phyloP scores from a whole-genome alignment of 1,139 yeast species.

The Taphrina sp. region DNA sequence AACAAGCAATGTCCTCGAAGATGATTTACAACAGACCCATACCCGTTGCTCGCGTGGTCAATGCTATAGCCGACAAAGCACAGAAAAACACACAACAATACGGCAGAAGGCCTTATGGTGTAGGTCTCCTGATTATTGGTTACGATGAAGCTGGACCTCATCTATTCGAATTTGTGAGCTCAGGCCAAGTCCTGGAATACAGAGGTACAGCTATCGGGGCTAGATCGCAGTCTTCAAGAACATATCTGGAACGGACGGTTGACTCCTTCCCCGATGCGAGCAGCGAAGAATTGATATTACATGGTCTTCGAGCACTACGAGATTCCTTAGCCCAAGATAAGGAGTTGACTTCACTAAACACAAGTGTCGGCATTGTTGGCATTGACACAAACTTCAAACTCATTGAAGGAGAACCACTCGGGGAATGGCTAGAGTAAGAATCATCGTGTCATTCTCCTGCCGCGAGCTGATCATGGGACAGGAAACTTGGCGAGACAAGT shows the following conservation, averaged over 20 bases:
- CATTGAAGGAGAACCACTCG: constrained; percentile 83
- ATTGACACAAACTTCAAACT: constrained; percentile 68
- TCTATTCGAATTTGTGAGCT: constrained; percentile 89
- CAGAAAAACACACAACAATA: constrained; percentile 94
- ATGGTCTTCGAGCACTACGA: constrained; percentile 86
- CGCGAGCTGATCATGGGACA: constrained; percentile 43
- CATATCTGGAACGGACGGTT: constrained; percentile 83
- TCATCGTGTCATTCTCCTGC: constrained; percentile 47
- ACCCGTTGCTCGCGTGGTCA: constrained; percentile 78
- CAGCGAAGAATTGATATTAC: constrained; percentile 73
- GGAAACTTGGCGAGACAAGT: constrained; percentile 37
- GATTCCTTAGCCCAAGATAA: constrained; percentile 94
- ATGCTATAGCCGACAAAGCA: constrained; percentile 90
- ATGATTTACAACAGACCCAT: constrained; percentile 87
- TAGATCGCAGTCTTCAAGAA: constrained; percentile 95
- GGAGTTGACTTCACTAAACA: constrained; percentile 77
- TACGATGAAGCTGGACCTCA: constrained; percentile 93
- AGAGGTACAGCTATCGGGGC: constrained; percentile 97
- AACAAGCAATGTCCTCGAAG: constrained; percentile 84
- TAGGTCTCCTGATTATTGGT: constrained; percentile 88
- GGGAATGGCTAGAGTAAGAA: constrained; percentile 62
- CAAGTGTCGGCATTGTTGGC: constrained; percentile 90
- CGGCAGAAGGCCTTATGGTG: constrained; percentile 97
- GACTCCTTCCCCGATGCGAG: constrained; percentile 58
- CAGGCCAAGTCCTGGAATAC: constrained; percentile 89